Conservation (phyloP, 2,329 filamentous ascomycete species). For the Lasiodiplodia gonubiensis region DNA sequence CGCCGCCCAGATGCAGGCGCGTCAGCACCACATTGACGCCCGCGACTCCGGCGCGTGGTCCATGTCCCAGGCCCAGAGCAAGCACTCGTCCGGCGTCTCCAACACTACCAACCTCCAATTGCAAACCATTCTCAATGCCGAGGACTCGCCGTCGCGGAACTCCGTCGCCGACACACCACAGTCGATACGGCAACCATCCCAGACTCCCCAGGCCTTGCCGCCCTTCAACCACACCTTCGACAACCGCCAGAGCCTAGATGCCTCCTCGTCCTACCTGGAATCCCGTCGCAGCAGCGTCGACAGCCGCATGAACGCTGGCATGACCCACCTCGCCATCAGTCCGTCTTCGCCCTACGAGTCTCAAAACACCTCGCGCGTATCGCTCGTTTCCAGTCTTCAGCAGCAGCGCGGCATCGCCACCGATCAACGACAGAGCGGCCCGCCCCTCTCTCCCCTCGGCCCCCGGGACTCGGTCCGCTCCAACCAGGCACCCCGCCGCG, state of each 20-base stretch:
- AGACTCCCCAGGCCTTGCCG: conserved; percentile 53
- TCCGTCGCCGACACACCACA: conserved; percentile 52
- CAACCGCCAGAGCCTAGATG: conserved; percentile 57
- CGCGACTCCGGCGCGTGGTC: conserved; percentile 67
- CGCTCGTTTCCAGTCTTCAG: conserved; percentile 73
- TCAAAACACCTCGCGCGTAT: conserved; percentile 77
- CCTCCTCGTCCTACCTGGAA: conserved; percentile 54
- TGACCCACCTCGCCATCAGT: conserved; percentile 72
- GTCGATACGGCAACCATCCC: conserved; percentile 44
- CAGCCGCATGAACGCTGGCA: conserved; percentile 75
- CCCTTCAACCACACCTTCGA: conserved; percentile 63
- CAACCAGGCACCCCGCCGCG: conserved; percentile 59
- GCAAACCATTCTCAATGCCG: conserved; percentile 56
- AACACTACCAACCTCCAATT: conserved; percentile 56
- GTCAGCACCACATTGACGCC: conserved; percentile 46
- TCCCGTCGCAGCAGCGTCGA: conserved; percentile 79
- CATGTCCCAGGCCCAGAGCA: conserved; percentile 64
- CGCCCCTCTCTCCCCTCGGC: conserved; percentile 53
- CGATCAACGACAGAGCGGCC: conserved; percentile 48
- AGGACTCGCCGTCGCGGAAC: conserved; percentile 54
- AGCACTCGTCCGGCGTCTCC: conserved; percentile 49
- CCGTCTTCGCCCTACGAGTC: conserved; percentile 74
- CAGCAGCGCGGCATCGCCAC: conserved; percentile 60
- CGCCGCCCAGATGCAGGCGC: conserved; percentile 41
- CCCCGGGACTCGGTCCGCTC: conserved; percentile 41